Conservation (phyloP, 1,284 basidiomycete species). For the Jaminaea rosea region DNA sequence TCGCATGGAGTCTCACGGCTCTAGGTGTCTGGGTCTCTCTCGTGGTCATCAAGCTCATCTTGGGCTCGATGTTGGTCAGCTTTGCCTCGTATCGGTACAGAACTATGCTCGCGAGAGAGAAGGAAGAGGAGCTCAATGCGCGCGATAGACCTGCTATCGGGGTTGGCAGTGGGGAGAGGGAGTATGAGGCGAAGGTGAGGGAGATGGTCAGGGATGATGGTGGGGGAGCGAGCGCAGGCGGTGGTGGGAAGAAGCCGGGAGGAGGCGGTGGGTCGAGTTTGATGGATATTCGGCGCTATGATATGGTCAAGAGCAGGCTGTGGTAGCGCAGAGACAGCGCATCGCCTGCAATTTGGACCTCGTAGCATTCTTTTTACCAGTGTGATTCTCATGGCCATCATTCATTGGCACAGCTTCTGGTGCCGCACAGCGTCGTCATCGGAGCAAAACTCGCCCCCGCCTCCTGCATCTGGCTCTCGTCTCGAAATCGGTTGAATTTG, state of each 20-base stretch:
- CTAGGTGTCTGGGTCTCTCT: constrained; percentile 5
- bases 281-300: constrained; percentile 41
- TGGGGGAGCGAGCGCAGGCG: background rate
- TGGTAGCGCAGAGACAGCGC: too few species aligned
- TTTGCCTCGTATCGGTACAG: constrained; percentile 38
- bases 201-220: constrained; percentile 12
- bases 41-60: constrained; percentile 39
- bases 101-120: constrained; percentile 30
- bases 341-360: too few species aligned
- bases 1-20: background rate
- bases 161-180: constrained; percentile 26
- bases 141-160: constrained; percentile 37
- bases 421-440: too few species aligned
- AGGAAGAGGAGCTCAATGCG: constrained; percentile 38
- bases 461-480: too few species aligned
- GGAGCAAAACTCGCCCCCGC: too few species aligned
- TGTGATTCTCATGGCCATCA: too few species aligned
- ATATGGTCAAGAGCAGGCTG: constrained; percentile 39
- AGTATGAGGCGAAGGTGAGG: constrained; percentile 27
- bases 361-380: too few species aligned
- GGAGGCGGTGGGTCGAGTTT: constrained; percentile 10
- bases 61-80: constrained; percentile 35
- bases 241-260: constrained; percentile 13
- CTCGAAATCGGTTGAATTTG: too few species aligned
- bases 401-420: too few species aligned